Evolutionary conservation across 495 filamentous ascomycete genomes (phyloP).

Genomic region (Choiromyces venosus): DNA sequence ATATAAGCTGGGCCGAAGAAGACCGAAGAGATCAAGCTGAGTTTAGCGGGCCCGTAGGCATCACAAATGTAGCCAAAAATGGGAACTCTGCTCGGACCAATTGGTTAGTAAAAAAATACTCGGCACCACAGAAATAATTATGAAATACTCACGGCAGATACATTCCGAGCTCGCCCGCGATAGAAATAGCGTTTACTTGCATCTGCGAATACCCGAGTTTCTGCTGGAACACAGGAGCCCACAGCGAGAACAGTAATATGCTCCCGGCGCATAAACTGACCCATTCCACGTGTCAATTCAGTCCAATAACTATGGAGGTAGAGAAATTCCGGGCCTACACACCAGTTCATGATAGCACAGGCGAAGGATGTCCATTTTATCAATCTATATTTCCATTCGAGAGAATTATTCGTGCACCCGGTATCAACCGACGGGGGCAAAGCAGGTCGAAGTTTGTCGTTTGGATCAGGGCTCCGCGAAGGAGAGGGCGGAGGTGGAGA

Average conservation of each 20-base stretch:
- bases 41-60: conserved; percentile 69
- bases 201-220: conserved; percentile 80
- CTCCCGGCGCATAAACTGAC: conserved; percentile 71
- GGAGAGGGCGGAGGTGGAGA: background rate
- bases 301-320: background rate
- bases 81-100: conserved; percentile 51
- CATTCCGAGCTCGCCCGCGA: conserved; percentile 79
- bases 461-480: background rate
- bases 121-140: background rate
- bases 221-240: conserved; percentile 80
- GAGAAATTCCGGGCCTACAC: background rate
- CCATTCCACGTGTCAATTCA: background rate
- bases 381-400: background rate
- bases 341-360: conserved; percentile 33
- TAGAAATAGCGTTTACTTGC: conserved; percentile 82
- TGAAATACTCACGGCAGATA: conserved; percentile 59
- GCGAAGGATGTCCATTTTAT: conserved; percentile 29
- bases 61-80: conserved; percentile 86
- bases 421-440: background rate
- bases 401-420: background rate
- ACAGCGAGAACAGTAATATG: conserved; percentile 84
- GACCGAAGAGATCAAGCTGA: conserved; percentile 62
- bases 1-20: conserved; percentile 78
- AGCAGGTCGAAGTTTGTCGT: background rate
- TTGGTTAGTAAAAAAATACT: conserved; percentile 7